Evolutionary conservation across 2,329 filamentous ascomycete species (phyloP).

Genomic region (Amylocarpus encephaloides): DNA sequence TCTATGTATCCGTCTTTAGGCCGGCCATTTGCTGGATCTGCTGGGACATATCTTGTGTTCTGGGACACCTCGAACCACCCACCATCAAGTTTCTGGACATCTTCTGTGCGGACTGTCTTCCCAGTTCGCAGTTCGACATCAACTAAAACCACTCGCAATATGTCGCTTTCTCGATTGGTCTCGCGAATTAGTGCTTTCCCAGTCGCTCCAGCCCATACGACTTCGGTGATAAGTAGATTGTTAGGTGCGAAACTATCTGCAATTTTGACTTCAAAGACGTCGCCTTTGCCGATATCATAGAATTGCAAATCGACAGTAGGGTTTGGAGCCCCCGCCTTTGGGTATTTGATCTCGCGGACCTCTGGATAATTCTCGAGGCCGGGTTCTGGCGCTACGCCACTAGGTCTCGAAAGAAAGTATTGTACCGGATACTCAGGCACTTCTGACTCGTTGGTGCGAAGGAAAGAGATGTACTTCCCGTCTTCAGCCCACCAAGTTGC

Average conservation of each 20-base stretch:
- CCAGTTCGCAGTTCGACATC: constrained; percentile 69
- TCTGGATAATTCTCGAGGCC: constrained; percentile 89
- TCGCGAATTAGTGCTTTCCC: constrained; percentile 80
- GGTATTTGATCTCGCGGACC: constrained; percentile 89
- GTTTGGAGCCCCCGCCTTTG: constrained; percentile 90
- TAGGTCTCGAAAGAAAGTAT: constrained; percentile 85
- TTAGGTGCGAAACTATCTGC: constrained; percentile 72
- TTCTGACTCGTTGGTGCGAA: constrained; percentile 86
- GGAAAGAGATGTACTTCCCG: constrained; percentile 82
- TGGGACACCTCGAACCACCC: constrained; percentile 97
- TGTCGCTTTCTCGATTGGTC: constrained; percentile 89
- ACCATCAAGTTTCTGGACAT: constrained; percentile 80
- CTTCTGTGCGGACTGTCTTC: constrained; percentile 69
- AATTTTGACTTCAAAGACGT: constrained; percentile 75
- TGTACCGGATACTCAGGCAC: constrained; percentile 91
- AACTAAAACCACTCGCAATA: constrained; percentile 81
- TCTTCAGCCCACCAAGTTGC: constrained; percentile 95
- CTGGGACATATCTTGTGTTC: constrained; percentile 77
- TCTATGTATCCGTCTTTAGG: constrained; percentile 88
- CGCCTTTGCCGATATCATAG: constrained; percentile 72
- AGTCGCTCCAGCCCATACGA: constrained; percentile 74
- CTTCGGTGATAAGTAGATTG: constrained; percentile 84
- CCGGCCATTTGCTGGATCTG: constrained; percentile 69
- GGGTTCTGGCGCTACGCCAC: constrained; percentile 57
- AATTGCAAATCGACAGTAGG: constrained; percentile 83